phyloP scores from a whole-genome alignment of 2,329 filamentous ascomycete genomes.

The Colletotrichum phormii region DNA sequence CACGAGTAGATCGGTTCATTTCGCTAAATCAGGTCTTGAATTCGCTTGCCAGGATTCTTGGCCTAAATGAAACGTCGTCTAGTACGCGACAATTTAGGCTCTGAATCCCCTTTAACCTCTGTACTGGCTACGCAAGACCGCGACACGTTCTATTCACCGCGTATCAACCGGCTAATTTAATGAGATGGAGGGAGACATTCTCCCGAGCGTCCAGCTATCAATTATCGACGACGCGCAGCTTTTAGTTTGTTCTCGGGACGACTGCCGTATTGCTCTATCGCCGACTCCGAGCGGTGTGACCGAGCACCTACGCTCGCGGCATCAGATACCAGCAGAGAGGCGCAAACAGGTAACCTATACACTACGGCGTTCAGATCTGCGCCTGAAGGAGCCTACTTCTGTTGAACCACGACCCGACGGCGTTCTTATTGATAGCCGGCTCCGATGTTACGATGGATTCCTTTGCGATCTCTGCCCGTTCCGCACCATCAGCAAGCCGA shows the following conservation, averaged over 20 bases:
- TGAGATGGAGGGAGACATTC: not conserved
- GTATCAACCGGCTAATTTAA: not conserved
- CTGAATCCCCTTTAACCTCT: not conserved
- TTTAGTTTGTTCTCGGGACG: not conserved
- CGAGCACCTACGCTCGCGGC: not conserved
- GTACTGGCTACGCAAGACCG: not conserved
- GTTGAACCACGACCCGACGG: not conserved
- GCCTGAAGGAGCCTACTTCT: not conserved
- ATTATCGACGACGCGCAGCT: not conserved
- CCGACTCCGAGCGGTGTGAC: not conserved
- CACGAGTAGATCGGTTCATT: no score
- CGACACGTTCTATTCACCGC: not conserved
- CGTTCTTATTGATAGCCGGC: not conserved
- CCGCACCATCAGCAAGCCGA: not conserved
- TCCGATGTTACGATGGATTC: not conserved
- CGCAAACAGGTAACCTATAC: not conserved
- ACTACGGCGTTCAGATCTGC: not conserved
- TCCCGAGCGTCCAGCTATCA: not conserved
- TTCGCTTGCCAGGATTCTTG: not conserved
- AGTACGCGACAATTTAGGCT: not conserved
- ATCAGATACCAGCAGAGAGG: not conserved
- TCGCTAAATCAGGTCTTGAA: not conserved
- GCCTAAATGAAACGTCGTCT: not conserved
- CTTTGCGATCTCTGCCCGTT: not conserved
- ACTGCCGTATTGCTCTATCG: not conserved